phyloP scores from a whole-genome alignment of 768 basidiomycete genomes.

The Hericium alpestre region DNA sequence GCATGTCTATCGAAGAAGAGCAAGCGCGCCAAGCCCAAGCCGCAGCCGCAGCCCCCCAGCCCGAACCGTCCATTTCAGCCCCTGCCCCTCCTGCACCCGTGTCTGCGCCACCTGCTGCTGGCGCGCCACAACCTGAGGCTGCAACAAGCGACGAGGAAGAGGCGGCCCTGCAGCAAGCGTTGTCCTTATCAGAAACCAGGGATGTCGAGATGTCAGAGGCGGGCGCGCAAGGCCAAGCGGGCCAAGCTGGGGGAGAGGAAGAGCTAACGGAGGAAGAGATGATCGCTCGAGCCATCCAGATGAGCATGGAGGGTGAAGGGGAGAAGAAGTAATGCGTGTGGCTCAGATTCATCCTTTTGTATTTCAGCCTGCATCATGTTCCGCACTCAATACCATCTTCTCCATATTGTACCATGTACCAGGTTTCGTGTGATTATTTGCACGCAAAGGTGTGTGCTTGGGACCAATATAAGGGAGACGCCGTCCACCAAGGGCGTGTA shows the following conservation, averaged over 20 bases:
- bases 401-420: too few relatives aligned
- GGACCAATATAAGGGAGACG: too few relatives aligned
- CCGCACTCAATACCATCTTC: neutral
- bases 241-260: slow-evolving; percentile 44
- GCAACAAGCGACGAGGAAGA: slow-evolving; percentile 66
- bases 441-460: too few relatives aligned
- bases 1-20: slow-evolving; percentile 96
- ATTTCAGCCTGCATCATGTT: neutral
- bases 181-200: slow-evolving; percentile 57
- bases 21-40: slow-evolving; percentile 64
- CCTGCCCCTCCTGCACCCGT: slow-evolving; percentile 25
- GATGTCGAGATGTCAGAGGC: slow-evolving; percentile 32
- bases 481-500: too few relatives aligned
- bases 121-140: slow-evolving; percentile 20
- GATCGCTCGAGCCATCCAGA: slow-evolving; percentile 82
- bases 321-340: slow-evolving; percentile 18
- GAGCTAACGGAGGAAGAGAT: slow-evolving; percentile 79
- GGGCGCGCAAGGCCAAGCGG: slow-evolving; percentile 18
- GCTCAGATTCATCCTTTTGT: neutral
- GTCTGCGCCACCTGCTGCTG: slow-evolving; percentile 20
- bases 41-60: slow-evolving; percentile 27
- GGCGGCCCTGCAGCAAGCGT: slow-evolving; percentile 60
- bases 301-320: slow-evolving; percentile 75
- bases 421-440: too few relatives aligned
- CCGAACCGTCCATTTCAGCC: slow-evolving; percentile 19